Percentiles rank a stretch among this genome's conserved stretches.
Conservation (phyloP, 2,329 filamentous ascomycete species). For the Purpureocillium takamizusanense region DNA sequence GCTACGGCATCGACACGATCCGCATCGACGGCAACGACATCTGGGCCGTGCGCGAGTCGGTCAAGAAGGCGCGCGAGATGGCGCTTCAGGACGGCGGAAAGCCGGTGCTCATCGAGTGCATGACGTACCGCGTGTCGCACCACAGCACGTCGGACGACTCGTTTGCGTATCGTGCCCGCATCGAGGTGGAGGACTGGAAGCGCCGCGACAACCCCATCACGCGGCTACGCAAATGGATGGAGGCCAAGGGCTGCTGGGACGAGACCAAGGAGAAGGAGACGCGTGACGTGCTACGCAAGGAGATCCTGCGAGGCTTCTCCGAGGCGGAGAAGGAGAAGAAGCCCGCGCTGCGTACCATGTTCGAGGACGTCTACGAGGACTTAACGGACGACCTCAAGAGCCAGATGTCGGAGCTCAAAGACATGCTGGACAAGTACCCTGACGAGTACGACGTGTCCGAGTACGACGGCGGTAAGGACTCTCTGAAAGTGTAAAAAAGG, state of each 20-base stretch:
- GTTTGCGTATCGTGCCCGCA: slow-evolving; percentile 85
- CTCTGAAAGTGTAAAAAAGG: slow-evolving; percentile 37
- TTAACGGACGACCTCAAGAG: slow-evolving; percentile 67
- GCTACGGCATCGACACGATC: slow-evolving; percentile 91
- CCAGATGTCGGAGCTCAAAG: slow-evolving; percentile 64
- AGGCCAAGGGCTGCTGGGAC: slow-evolving; percentile 74
- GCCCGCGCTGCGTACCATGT: slow-evolving; percentile 61
- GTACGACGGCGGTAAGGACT: slow-evolving; percentile 65
- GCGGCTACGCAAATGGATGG: slow-evolving; percentile 81
- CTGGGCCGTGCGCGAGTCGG: slow-evolving; percentile 77
- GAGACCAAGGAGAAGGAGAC: slow-evolving; percentile 71
- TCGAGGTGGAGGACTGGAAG: slow-evolving; percentile 96
- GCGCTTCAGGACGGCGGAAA: slow-evolving; percentile 73
- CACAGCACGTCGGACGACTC: slow-evolving; percentile 96
- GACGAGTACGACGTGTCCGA: slow-evolving; percentile 80
- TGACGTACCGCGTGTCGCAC: slow-evolving; percentile 97
- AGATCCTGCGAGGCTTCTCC: slow-evolving; percentile 75
- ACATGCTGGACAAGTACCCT: slow-evolving; percentile 77
- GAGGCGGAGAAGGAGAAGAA: slow-evolving; percentile 77
- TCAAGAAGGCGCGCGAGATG: slow-evolving; percentile 64
- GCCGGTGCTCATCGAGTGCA: slow-evolving; percentile 84
- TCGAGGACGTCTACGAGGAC: slow-evolving; percentile 84
- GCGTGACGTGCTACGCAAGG: slow-evolving; percentile 56
- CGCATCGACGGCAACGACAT: slow-evolving; percentile 93
- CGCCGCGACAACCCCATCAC: slow-evolving; percentile 82